Conservation (phyloP, 1,139 yeast species). For the Zygosaccharomyces pseudobailii region DNA sequence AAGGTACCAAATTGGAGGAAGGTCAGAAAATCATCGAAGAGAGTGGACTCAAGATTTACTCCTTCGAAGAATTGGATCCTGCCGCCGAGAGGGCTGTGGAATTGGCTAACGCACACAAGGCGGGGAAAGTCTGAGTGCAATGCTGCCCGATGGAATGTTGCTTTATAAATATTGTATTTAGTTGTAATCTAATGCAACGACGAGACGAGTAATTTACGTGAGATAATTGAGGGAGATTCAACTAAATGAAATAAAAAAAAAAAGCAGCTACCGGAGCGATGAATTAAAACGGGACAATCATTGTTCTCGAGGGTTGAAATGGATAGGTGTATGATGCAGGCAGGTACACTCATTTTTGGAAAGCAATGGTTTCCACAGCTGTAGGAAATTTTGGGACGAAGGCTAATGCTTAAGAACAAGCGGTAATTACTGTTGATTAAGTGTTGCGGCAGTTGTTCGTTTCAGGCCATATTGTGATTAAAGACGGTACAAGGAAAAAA, state of each 20-base stretch:
- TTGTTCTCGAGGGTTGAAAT: not conserved
- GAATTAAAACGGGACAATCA: not conserved
- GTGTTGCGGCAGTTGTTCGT: too few species aligned
- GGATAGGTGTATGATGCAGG: not conserved
- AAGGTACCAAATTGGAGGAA: constrained; percentile 91
- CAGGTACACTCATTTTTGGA: too few species aligned
- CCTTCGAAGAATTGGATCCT: constrained; percentile 89
- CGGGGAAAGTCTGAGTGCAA: not conserved
- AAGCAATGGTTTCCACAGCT: too few species aligned
- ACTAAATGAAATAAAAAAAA: not conserved
- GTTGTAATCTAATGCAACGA: not conserved
- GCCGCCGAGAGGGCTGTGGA: constrained; percentile 96
- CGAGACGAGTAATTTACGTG: not conserved
- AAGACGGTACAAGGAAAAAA: too few species aligned
- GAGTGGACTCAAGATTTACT: constrained; percentile 89
- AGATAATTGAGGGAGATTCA: not conserved
- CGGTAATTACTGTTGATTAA: too few species aligned
- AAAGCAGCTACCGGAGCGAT: not conserved
- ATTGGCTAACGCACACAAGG: constrained; percentile 42
- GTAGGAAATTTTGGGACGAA: too few species aligned
- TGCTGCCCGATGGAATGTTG: not conserved
- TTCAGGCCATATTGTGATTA: too few species aligned
- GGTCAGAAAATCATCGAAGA: constrained; percentile 83
- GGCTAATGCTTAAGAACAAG: too few species aligned
- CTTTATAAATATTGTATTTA: not conserved